Base-by-base conservation (phyloP, 192 early-diverging fungal species). In the Coemansia sp. region DNA sequence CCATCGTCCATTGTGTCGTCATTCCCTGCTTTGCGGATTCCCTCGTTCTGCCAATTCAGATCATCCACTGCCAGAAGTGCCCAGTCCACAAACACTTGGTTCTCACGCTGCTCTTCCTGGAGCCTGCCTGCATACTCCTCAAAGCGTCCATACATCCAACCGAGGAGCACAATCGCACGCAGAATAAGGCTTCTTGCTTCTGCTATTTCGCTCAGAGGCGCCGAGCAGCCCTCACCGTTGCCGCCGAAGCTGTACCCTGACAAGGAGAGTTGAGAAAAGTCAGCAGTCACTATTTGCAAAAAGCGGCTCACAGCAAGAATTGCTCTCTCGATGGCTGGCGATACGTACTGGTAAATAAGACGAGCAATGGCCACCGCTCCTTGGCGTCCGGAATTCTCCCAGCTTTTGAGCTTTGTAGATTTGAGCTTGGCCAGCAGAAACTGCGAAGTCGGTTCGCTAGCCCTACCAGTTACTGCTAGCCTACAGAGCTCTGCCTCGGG, bases 1-100 rank as follows among this genome's bases (percentile, higher is more conserved):
- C 76, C 76, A 34, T 77, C 75, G 28, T 78, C 75, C 7, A 28
- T 63, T 15, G 59, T 55, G n/a, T 61, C 60, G 18, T 65, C 48
- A 35, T 58, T 68, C 2, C 42, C 68, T n/a, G 61, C 9, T 8
- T 65, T 63, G 45, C 65, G 67, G 18, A 71, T 59, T 2, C 76
- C 76, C 12, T 73, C 71, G 57, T 72, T 79, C 45, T 79, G 76
- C 76, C 76, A 79, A 26, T 72, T 56, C 52, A 79, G 12, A 30
- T 79, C 76, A 16, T 79, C 67, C 1, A 79, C 66, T 16, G 63
- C 59, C 31, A 72, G 63, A 4, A 73, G 39, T 10, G 76, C 76
- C 76, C 76, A 79, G 46, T 79, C 76, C 9, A 55, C 67, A 70
- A 79, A 79, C 55, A 63, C 71, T 23, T 79, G 76, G 57, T 73